Evolutionary conservation across 2,329 filamentous ascomycete genomes (phyloP), one percentile per base, ranked within the genome.

Genomic region (Pyrenochaeta sp.): DNA sequence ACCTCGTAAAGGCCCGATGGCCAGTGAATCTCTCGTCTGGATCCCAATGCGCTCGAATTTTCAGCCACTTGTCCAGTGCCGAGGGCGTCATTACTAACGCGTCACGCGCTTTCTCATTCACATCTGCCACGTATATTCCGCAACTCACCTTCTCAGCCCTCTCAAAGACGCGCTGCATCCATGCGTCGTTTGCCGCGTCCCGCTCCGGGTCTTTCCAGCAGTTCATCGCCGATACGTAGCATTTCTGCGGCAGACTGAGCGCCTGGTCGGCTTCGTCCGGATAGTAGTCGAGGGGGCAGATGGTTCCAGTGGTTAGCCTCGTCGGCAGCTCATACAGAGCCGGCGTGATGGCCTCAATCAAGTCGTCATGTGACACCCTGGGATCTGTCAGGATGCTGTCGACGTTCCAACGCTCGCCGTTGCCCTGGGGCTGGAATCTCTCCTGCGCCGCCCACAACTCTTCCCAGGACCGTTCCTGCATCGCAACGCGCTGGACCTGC

Each of bases 121-220:
- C 36, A 39, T 54, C 51, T 7, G 51, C 51, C 8, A 52, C 28
- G 43, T 54, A 54, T 20, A 44, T 48, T 7, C 51, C 51, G 21
- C 38, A 44, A 6, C 34, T 34, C 6, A 49, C 44, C 7, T 17
- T 23, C 11, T 38, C 20, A 6, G 38, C 39, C n/a, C n/a, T n/a
- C n/a, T n/a, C n/a, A n/a, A n/a, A n/a, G n/a, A n/a, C n/a, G 13
- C 47, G 34, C 19, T 24, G n/a, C 18, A 49, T 49, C 20, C 32
- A 34, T 27, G 35, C 36, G 22, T 49, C 29, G 29, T 37, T 37
- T 13, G 27, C 21, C 10, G 40, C 23, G 7, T 48, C 29, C 19
- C 30, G 28, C 20, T 39, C 30, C 8, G 38, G 39, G 30, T 52
- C 48, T 17, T 29, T 39, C 48, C 43, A 48, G 22, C 44, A 35